Evolutionary conservation across 108 stramenopile genomes (phyloP).

Genomic region (Skeletonema costatum): DNA sequence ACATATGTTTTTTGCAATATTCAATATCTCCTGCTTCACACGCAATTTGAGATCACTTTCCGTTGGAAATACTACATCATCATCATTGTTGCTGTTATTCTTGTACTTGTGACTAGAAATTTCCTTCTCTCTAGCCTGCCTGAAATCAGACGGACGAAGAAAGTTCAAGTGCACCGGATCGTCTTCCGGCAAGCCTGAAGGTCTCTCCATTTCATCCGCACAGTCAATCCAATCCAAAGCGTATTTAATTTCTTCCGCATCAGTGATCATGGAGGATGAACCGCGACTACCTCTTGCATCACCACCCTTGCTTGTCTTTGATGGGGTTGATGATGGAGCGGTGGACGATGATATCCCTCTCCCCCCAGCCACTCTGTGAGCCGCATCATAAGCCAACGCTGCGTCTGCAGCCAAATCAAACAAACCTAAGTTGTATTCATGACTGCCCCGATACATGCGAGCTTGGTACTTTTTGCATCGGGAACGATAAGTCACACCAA

Average conservation of each 20-base stretch:
- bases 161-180: conserved; percentile 16
- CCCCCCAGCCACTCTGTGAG: conserved; percentile 14
- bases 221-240: conserved; percentile 14
- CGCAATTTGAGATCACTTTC: not conserved
- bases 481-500: conserved; percentile 29
- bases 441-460: conserved; percentile 34
- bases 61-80: not conserved
- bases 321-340: not conserved
- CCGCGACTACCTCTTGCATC: not conserved
- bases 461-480: conserved; percentile 28
- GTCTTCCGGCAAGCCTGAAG: not conserved
- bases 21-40: not conserved
- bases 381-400: conserved; percentile 30
- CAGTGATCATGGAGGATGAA: not conserved
- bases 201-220: not conserved
- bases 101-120: not conserved
- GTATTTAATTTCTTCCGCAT: conserved; percentile 4
- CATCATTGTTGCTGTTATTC: not conserved
- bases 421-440: conserved; percentile 38
- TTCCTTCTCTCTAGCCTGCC: conserved; percentile 12
- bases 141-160: not conserved
- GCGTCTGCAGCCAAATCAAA: conserved; percentile 38
- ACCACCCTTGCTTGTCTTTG: not conserved
- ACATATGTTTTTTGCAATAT: conserved; percentile 1
- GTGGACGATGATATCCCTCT: not conserved